Evolutionary conservation across 2,329 filamentous ascomycete genomes (phyloP), one percentile per base, ranked within the genome.

Genomic region (Beauveria medogensis): DNA sequence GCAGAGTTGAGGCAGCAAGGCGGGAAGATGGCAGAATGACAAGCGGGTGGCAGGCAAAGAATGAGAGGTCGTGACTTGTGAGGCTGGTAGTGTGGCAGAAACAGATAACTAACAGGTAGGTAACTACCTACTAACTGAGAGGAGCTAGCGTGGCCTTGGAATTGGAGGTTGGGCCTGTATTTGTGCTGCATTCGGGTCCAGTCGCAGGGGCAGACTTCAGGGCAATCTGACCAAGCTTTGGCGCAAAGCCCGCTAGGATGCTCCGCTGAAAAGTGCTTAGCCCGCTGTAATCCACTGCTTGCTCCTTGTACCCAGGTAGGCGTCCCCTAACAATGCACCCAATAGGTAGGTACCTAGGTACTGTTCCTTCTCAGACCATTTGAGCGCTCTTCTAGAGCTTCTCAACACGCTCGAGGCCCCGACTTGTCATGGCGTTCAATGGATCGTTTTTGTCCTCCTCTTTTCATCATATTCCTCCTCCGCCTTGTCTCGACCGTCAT

Each of bases 31-130:
- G 48, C 26, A 51, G 12, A 30, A 28, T 30, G 47, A 50, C 14
- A 26, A n/a, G 34, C 30, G 46, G 34, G 20, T 34, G 57, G n/a
- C 14, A 37, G 44, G 37, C 30, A n/a, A 26, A 44, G 18, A 48
- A 22, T 14, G 24, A 26, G 24, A 20, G 26, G 46, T 48, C 28
- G 14, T 47, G 44, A 47, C 20, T n/a, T 59, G 40, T 44, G 48
- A 52, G 47, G 48, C 56, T 59, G 56, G 56, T 59, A 24, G 37
- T 44, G 47, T 18, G 34, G 55, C 55, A 51, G 44, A 40, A 28
- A 34, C 30, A 16, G 34, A 37, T 37, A 37, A 16, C 34, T 10
- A 9, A 10, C 12, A 37, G 14, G 34, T 43, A 30, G 9, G 9
- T 34, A 34, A 0, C 12, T 43, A 30, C 22, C 22, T 22, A 16